Percentiles rank a stretch among this genome's conserved stretches.
Evolutionary conservation across 1,139 yeast genomes (phyloP).

Genomic region (Yamadazyma taylorii): DNA sequence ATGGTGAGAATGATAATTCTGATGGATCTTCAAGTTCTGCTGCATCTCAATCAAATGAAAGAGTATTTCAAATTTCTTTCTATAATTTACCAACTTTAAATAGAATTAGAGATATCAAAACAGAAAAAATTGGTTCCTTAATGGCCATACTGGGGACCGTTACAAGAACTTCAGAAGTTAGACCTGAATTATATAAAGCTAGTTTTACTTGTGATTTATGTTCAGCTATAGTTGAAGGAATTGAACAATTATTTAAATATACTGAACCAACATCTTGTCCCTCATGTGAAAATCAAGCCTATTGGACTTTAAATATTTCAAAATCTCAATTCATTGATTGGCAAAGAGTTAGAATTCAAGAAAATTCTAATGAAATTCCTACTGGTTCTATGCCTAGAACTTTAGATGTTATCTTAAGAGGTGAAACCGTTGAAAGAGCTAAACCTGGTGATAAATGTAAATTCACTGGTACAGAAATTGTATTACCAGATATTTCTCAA

Average conservation of each 20-base stretch:
- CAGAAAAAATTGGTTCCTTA: constrained; percentile 85
- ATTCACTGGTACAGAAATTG: constrained; percentile 94
- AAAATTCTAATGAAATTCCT: constrained; percentile 92
- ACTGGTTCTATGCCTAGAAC: constrained; percentile 99
- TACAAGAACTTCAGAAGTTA: constrained; percentile 93
- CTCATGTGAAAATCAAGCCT: constrained; percentile 81
- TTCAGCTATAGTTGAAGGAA: constrained; percentile 80
- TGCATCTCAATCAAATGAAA: constrained; percentile 51
- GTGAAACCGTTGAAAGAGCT: constrained; percentile 94
- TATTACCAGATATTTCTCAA: constrained; percentile 92
- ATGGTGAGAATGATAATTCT: constrained; percentile 10
- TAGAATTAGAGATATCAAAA: constrained; percentile 85
- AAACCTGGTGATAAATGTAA: constrained; percentile 97
- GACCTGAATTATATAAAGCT: constrained; percentile 90
- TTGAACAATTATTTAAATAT: constrained; percentile 90
- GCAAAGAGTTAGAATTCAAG: constrained; percentile 97
- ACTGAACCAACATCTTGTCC: constrained; percentile 96
- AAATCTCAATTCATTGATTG: constrained; percentile 92
- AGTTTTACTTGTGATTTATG: constrained; percentile 90
- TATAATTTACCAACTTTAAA: constrained; percentile 81
- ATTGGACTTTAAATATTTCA: constrained; percentile 80
- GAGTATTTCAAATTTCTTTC: constrained; percentile 86
- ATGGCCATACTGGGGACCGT: constrained; percentile 93
- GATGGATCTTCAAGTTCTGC: constrained; percentile 24
- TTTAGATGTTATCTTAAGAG: constrained; percentile 86